Evolutionary conservation across 805 yeast genomes (phyloP), one percentile per base, ranked within the genome.

Genomic region (Yarrowia phangngaensis): DNA sequence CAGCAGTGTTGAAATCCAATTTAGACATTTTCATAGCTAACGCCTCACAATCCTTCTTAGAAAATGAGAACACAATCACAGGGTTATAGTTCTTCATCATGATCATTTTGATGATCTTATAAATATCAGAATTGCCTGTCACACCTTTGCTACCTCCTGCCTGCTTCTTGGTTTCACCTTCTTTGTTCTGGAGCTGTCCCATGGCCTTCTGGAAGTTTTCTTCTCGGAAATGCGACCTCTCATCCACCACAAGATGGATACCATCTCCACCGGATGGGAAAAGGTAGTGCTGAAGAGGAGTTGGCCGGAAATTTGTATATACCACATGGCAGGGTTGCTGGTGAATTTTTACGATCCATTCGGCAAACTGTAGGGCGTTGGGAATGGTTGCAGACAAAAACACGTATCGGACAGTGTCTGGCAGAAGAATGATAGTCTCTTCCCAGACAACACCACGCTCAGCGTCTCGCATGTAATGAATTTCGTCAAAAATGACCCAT

Each of bases 391-490:
- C 97, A 11, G 97, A 88, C 55, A 90, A 69, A 60, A 90, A 85
- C 3, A 90, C 96, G 60, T 89, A 87, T 56, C 84, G 90, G 13
- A 92, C 97, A 71, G 89, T 89, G 59, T 94, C 97, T 4, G 99
- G 99, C 32, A 92, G 72, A 62, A 92, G 70, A 52, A 92, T 92
- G 56, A 92, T 90, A 12, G 97, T 90, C 67, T 92, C 99, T 69
- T 92, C 99, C 99, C 99, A 92, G 26, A 92, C 98, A 47, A 92
- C 99, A 65, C 99, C 99, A 69, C 99, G 80, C 57, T 88, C 92
- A 58, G 87, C 83, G 65, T 92, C 99, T 69, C 97, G 81, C 94
- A 92, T 92, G 67, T 92, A 92, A 69, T 92, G 99, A 35, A 92
- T 96, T 65, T 92, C 99, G 67, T 92, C 99, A 56, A 92, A 92